Evolutionary conservation across 1,284 basidiomycete species (phyloP).

Genomic region (Agroathelia rolfsii): DNA sequence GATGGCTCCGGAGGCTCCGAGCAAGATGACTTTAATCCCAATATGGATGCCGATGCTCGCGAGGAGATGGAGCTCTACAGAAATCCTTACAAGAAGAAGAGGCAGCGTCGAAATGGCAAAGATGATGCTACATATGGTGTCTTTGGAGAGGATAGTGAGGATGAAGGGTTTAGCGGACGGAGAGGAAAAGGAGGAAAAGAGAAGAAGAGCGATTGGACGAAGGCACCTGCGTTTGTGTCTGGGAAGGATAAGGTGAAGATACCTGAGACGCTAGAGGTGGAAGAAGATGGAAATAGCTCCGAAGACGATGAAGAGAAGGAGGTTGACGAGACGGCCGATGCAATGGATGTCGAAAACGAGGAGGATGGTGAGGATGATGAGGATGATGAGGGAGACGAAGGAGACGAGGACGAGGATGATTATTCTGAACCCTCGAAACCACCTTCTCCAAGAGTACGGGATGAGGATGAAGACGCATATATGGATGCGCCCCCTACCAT

Average conservation of each 20-base stretch:
- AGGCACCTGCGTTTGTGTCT: constrained; percentile 72
- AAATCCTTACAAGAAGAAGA: constrained; percentile 67
- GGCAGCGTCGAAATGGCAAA: constrained; percentile 54
- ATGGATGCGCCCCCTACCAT: no score
- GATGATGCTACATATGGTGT: constrained; percentile 78
- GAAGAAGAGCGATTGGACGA: constrained; percentile 56
- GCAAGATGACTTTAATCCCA: constrained; percentile 34
- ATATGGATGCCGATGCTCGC: constrained; percentile 59
- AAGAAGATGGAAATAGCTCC: constrained; percentile 24
- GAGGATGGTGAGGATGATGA: no score
- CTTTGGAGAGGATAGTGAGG: constrained; percentile 69
- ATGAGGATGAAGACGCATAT: constrained; percentile 42
- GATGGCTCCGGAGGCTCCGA: constrained; percentile 52
- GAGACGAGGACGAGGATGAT: no score
- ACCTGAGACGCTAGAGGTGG: constrained; percentile 32
- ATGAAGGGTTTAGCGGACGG: constrained; percentile 31
- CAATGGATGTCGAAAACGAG: constrained; percentile 27
- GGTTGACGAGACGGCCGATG: constrained; percentile 24
- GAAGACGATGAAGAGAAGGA: constrained; percentile 22
- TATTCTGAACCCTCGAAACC: constrained; percentile 37
- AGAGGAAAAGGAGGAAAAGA: constrained; percentile 13
- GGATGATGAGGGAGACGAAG: no score
- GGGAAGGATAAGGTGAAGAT: constrained; percentile 42
- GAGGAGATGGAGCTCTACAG: constrained; percentile 75
- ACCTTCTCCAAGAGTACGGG: constrained; percentile 42